Evolutionary conservation across 1,139 yeast genomes (phyloP).

Genomic region (Yamadazyma taylorii): DNA sequence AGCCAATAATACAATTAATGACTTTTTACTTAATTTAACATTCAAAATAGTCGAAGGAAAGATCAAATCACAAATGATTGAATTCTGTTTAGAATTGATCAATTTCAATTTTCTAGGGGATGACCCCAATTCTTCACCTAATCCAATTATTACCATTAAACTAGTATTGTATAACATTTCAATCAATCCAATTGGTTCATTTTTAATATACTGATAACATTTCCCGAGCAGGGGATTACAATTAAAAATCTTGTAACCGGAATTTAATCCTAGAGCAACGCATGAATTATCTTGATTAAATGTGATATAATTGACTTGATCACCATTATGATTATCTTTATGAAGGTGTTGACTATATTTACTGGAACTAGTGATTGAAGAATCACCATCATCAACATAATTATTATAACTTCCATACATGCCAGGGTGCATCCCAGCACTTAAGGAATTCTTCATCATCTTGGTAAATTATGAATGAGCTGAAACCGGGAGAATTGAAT

Average conservation of each 20-base stretch:
- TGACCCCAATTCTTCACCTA: slow-evolving; percentile 78
- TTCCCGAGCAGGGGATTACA: slow-evolving; percentile 83
- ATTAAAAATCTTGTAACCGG: slow-evolving; percentile 82
- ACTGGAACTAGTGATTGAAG: slow-evolving; percentile 17
- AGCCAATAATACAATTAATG: slow-evolving; percentile 75
- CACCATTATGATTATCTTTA: slow-evolving; percentile 13
- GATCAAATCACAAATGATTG: slow-evolving; percentile 80
- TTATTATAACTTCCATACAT: slow-evolving; percentile 12
- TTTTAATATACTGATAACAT: slow-evolving; percentile 54
- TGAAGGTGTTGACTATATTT: slow-evolving; percentile 10
- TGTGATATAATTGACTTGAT: slow-evolving; percentile 55
- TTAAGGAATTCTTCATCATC: slow-evolving; percentile 19
- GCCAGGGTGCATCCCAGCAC: slow-evolving; percentile 17
- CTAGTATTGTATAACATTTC: slow-evolving; percentile 94
- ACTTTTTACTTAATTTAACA: slow-evolving; percentile 72
- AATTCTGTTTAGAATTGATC: slow-evolving; percentile 73
- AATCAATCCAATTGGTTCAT: slow-evolving; percentile 67
- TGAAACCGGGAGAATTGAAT: too few species aligned
- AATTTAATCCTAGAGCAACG: slow-evolving; percentile 74
- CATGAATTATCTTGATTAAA: slow-evolving; percentile 93
- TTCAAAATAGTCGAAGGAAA: slow-evolving; percentile 82
- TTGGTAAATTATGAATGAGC: neutral
- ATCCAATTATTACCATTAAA: slow-evolving; percentile 80
- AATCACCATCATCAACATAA: slow-evolving; percentile 14
- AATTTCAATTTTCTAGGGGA: slow-evolving; percentile 82